Evolutionary conservation across 2,329 filamentous ascomycete genomes (phyloP).

Genomic region (Neocucurbitaria cava): DNA sequence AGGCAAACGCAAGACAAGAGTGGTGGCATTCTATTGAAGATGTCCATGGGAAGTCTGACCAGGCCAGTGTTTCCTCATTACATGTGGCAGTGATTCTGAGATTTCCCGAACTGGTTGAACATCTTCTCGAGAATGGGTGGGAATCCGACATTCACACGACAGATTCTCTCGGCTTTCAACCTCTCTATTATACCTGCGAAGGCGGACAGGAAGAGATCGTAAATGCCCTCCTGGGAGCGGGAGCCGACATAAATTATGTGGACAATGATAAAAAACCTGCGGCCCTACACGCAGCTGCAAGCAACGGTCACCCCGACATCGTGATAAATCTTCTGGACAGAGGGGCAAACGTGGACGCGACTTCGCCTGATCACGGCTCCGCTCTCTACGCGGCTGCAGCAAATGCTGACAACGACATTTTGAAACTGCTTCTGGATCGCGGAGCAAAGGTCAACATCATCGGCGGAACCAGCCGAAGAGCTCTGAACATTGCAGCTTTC

Average conservation of each 20-base stretch:
- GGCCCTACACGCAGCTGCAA: slow-evolving; percentile 24
- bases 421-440: slow-evolving; percentile 16
- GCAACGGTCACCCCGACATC: slow-evolving; percentile 17
- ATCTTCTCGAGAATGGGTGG: slow-evolving; percentile 19
- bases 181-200: slow-evolving; percentile 27
- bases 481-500: slow-evolving; percentile 28
- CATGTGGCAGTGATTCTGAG: slow-evolving; percentile 26
- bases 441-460: slow-evolving; percentile 24
- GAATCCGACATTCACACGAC: slow-evolving; percentile 16
- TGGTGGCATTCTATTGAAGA: slow-evolving; percentile 25
- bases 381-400: slow-evolving; percentile 24
- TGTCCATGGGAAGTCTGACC: slow-evolving; percentile 15
- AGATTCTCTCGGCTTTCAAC: slow-evolving; percentile 27
- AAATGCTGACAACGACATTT: slow-evolving; percentile 10
- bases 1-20: slow-evolving; percentile 15
- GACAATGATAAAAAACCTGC: slow-evolving; percentile 9
- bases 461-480: slow-evolving; percentile 13
- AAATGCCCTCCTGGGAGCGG: slow-evolving; percentile 19
- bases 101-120: slow-evolving; percentile 25
- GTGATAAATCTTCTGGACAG: slow-evolving; percentile 23
- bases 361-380: slow-evolving; percentile 14
- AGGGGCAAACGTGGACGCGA: slow-evolving; percentile 20
- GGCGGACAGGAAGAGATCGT: slow-evolving; percentile 24
- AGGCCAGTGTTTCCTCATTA: slow-evolving; percentile 20
- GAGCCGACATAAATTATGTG: slow-evolving; percentile 20